A percentile compares a stretch with the other conserved stretches of the same genome.
Conservation (phyloP, 164 flowering plant genomes). For the Umbellularia californica region DNA sequence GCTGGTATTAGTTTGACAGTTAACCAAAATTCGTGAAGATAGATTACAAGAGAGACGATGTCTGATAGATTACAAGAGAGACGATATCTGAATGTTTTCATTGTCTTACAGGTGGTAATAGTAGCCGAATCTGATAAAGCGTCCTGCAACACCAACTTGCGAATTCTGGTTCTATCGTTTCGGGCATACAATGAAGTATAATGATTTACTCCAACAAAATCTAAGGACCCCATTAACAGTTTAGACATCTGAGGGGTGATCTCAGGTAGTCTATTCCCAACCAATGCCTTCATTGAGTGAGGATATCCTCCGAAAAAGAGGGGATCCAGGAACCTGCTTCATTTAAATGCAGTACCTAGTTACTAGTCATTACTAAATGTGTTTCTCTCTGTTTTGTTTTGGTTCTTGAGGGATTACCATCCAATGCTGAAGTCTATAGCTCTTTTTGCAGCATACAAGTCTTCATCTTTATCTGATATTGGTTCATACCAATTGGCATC, state of each 20-base stretch:
- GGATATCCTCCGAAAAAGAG: slow-evolving; percentile 79
- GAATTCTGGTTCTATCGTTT: slow-evolving; percentile 49
- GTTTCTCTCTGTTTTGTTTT: not conserved
- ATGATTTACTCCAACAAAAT: slow-evolving; percentile 82
- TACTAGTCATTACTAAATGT: not conserved
- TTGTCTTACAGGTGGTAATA: slow-evolving; percentile 59
- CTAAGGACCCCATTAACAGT: slow-evolving; percentile 45
- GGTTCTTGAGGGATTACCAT: slow-evolving; percentile 45
- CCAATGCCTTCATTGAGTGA: slow-evolving; percentile 58
- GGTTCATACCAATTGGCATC: slow-evolving; percentile 92
- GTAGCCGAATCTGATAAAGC: slow-evolving; percentile 71
- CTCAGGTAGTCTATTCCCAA: slow-evolving; percentile 59
- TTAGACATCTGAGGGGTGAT: slow-evolving; percentile 40
- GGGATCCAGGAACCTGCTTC: slow-evolving; percentile 88
- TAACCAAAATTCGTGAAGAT: not conserved
- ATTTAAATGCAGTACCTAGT: slow-evolving; percentile 2
- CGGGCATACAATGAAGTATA: slow-evolving; percentile 74
- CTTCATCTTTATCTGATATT: slow-evolving; percentile 51
- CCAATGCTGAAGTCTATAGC: slow-evolving; percentile 78
- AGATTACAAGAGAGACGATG: not conserved
- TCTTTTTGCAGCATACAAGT: slow-evolving; percentile 70
- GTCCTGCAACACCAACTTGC: slow-evolving; percentile 57
- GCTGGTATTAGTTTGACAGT: slow-evolving; percentile 3
- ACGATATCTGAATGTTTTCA: not conserved
- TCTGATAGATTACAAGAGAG: not conserved